Evolutionary conservation across 129 eudicot genomes (phyloP), one percentile per base, ranked within the genome.

Genomic region (Glebionis coronaria): DNA sequence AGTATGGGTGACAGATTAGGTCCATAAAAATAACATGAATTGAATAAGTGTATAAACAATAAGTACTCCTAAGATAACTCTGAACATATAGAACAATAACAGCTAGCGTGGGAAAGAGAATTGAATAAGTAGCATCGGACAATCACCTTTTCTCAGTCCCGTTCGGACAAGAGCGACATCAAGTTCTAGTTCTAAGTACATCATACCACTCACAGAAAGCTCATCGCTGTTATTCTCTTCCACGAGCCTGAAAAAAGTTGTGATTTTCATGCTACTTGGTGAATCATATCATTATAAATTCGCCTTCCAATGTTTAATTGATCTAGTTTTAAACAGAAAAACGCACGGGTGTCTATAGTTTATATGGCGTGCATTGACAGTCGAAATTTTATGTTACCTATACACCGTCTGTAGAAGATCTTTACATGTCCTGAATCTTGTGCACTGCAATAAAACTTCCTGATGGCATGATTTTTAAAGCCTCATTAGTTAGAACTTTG

Each of bases 111-210:
- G 44, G 15, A 55, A 68, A 13, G 12, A 3, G n/a, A 38, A 23
- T 14, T 12, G 19, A 35, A 56, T 28, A 46, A 56, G 8, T 56
- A 56, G 27, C 35, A 56, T 56, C 18, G 3, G 67, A 61, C 44
- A 65, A 28, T 31, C 73, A 83, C 94, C 87, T 81, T 81, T 86
- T 75, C 78, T 78, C 29, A 60, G 42, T 71, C 80, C 75, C 15
- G 82, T 79, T 62, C 76, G 80, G 53, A 51, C 46, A 49, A 83
- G 83, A 9, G 87, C 85, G 50, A 40, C 55, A 76, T 51, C 49
- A 71, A 87, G 80, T 79, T 87, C 86, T 50, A 70, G 61, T 75
- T 87, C 95, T 31, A 83, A 68, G 55, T 73, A 75, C 28, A n/a
- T n/a, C n/a, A n/a, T n/a, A n/a, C n/a, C n/a, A n/a, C n/a, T n/a